Percentiles rank a stretch among this genome's conserved stretches.
These are phyloP conservation scores for Ramichloridium luteum DNA, from an alignment of 2,329 filamentous ascomycete genomes.

Conservation along the genomic window DNA sequence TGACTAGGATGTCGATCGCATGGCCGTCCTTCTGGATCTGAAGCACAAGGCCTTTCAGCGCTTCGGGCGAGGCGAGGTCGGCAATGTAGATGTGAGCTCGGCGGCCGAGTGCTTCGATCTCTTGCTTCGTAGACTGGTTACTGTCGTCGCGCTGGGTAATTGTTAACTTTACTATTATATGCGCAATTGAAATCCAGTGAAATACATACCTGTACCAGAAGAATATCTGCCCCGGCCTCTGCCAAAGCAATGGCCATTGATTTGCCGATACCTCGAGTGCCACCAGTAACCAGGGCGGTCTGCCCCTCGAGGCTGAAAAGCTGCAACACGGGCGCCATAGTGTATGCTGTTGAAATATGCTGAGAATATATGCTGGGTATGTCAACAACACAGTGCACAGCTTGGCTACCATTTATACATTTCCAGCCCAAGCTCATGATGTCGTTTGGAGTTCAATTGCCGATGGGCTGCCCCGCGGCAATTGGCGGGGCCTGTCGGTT, in stretches of 20 bases:
- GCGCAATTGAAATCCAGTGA: not conserved
- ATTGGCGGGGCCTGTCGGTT: no score
- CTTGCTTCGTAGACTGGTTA: slow-evolving; percentile 45
- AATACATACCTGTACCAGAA: slow-evolving; percentile 36
- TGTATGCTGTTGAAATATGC: no score
- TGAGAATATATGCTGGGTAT: no score
- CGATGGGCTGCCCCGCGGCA: no score
- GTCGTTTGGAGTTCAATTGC: no score
- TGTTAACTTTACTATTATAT: not conserved
- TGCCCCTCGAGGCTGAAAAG: slow-evolving; percentile 40
- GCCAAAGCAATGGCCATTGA: slow-evolving; percentile 39
- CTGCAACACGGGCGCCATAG: slow-evolving; percentile 29
- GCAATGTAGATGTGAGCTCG: slow-evolving; percentile 55
- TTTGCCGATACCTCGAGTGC: slow-evolving; percentile 39
- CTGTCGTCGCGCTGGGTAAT: slow-evolving; percentile 41
- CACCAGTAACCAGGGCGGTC: slow-evolving; percentile 38
- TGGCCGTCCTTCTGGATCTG: slow-evolving; percentile 48
- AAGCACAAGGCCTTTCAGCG: slow-evolving; percentile 50
- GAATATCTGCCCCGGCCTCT: slow-evolving; percentile 39
- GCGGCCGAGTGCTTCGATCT: slow-evolving; percentile 53
- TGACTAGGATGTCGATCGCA: slow-evolving; percentile 66
- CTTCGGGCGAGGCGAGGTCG: slow-evolving; percentile 51
- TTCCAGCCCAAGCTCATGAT: no score
- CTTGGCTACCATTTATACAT: no score
- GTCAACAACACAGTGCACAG: no score